Evolutionary conservation across 1,284 basidiomycete species (phyloP).

Genomic region (Microbotryum intermedium): DNA sequence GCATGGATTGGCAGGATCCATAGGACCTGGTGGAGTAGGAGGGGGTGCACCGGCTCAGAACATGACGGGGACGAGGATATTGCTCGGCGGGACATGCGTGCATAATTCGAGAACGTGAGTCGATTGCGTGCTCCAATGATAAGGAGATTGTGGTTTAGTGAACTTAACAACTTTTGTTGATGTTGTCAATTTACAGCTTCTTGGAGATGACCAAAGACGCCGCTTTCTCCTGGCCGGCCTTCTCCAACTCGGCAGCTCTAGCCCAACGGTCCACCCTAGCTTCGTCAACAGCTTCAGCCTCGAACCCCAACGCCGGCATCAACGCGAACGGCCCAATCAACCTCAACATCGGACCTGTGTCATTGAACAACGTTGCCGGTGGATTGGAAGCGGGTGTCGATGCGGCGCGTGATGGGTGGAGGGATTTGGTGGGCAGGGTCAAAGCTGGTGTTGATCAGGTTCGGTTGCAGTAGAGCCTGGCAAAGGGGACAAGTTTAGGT

Average conservation of each 20-base stretch:
- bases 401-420: conserved; percentile 54
- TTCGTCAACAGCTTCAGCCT: neutral
- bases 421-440: conserved; percentile 75
- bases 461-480: conserved; percentile 15
- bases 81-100: conserved; percentile 84
- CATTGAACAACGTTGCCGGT: conserved; percentile 64
- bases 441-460: conserved; percentile 67
- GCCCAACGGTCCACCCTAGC: neutral
- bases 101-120: conserved; percentile 80
- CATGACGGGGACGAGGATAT: conserved; percentile 55
- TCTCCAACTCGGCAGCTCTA: conserved; percentile 1
- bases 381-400: conserved; percentile 55
- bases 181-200: conserved; percentile 10
- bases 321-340: conserved; percentile 55
- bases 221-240: conserved; percentile 36
- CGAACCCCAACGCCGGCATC: conserved; percentile 37
- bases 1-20: conserved; percentile 33
- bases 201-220: conserved; percentile 32
- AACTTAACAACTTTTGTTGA: conserved; percentile 10
- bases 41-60: conserved; percentile 35
- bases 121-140: neutral
- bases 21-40: conserved; percentile 37
- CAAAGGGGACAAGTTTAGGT: no score
- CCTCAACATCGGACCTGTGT: conserved; percentile 80
- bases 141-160: neutral